Percentiles rank a stretch among this genome's conserved stretches.
Conservation (phyloP, 2,329 filamentous ascomycete genomes). For the Pseudocercospora crystallina region DNA sequence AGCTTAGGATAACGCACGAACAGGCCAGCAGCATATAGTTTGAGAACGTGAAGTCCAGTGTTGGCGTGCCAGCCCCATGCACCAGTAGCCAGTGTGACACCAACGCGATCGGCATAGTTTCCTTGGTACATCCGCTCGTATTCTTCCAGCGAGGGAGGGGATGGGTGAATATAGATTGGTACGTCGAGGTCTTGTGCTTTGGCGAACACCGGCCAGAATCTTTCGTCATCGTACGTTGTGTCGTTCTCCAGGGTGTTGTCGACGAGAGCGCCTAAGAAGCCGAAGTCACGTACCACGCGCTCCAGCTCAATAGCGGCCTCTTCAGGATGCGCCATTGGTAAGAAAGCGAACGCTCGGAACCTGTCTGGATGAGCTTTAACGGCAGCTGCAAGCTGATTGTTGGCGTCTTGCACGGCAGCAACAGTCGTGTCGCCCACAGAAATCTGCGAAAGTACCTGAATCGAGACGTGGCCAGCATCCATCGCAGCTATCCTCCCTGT, state of each 20-base stretch:
- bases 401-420: constrained; percentile 21
- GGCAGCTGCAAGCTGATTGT: constrained; percentile 26
- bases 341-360: constrained; percentile 27
- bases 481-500: constrained; percentile 24
- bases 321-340: constrained; percentile 29
- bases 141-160: constrained; percentile 37
- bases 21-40: constrained; percentile 52
- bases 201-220: constrained; percentile 29
- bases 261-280: constrained; percentile 32
- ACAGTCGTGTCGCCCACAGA: constrained; percentile 9
- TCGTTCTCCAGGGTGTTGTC: constrained; percentile 29
- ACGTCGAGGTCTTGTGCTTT: constrained; percentile 44
- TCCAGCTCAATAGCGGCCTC: constrained; percentile 27
- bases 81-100: constrained; percentile 36
- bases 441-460: constrained; percentile 30
- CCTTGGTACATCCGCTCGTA: constrained; percentile 40
- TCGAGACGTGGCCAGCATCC: constrained; percentile 24
- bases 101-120: constrained; percentile 30
- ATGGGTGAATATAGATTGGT: constrained; percentile 53
- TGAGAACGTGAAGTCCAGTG: constrained; percentile 49
- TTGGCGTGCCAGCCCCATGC: constrained; percentile 54
- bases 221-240: constrained; percentile 25
- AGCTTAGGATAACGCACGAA: constrained; percentile 56
- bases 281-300: constrained; percentile 23
- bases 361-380: constrained; percentile 20